Base-by-base conservation (phyloP, 2,329 filamentous ascomycete genomes). In the Dendryphion nanum region DNA sequence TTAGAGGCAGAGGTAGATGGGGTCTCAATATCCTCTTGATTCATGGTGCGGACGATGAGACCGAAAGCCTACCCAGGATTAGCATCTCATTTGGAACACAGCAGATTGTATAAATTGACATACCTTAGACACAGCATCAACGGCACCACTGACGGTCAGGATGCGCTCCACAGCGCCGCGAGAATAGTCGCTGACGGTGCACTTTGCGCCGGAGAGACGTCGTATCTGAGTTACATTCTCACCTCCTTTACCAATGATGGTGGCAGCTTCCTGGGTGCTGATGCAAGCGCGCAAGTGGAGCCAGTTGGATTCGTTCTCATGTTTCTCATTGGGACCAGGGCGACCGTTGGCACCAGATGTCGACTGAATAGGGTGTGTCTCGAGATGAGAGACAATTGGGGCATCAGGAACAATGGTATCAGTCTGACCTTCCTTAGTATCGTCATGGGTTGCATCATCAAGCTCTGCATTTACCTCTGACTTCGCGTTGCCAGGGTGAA, bases 151-250 rank as follows among this genome's bases (percentile, higher is more conserved):
- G 45, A 98, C 93, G 20, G 93, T 98, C 59, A 98, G 77, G 60
- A 98, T 96, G 64, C 93, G 88, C 75, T 98, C 93, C 21, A 97
- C 90, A 38, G 93, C 93, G 51, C 93, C 93, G 62, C 95, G 89
- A 55, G 94, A 87, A 62, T 97, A 98, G 70, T 98, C 93, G 72
- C 90, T 96, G 55, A 98, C 93, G 33, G 93, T 98, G 75, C 93
- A 98, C 73, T 97, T 97, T 51, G 93, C 93, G 57, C 89, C 90
- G 36, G 93, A 96, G 71, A 95, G 78, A 65, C 88, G 89, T 53
- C 93, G 83, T 62, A 98, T 97, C 71, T 95, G 89, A 53, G 90
- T 95, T 33, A 98, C 93, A 62, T 98, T 98, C 75, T 98, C 93
- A 64, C 93, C 93, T 48, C 90, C 91, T 73, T 98, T 98, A 63